Evolutionary conservation across 2,329 filamentous ascomycete genomes (phyloP).

Genomic region (Colletotrichum lindemuthianum): DNA sequence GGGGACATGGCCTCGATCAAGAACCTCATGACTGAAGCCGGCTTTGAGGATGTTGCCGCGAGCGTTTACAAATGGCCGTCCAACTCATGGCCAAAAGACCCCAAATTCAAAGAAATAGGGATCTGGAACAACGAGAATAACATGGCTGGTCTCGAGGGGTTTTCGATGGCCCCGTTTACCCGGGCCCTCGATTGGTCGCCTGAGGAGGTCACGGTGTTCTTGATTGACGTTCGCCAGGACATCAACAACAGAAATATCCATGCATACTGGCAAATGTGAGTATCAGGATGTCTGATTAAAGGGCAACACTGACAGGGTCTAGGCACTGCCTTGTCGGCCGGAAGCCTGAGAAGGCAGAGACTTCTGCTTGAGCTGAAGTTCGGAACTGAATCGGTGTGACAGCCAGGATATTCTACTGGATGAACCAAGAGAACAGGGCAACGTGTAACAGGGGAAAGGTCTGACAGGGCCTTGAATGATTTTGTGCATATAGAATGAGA

Average conservation of each 20-base stretch:
- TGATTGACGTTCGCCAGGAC: neutral
- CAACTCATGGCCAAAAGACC: constrained; percentile 1
- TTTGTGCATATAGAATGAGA: no score
- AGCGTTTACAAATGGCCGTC: constrained; percentile 4
- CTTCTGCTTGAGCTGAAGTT: no score
- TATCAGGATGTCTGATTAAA: neutral
- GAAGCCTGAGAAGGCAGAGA: no score
- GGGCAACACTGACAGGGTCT: fast-evolving
- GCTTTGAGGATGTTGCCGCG: neutral
- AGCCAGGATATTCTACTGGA: no score
- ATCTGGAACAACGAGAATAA: neutral
- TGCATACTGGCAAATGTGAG: neutral
- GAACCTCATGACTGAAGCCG: neutral
- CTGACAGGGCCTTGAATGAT: no score
- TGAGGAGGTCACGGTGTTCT: neutral
- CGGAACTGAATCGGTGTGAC: no score
- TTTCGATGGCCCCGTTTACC: neutral
- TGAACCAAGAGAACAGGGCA: no score
- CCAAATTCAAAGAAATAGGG: neutral
- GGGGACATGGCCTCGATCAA: neutral
- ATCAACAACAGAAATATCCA: neutral
- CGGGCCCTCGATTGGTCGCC: neutral
- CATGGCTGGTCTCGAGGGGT: neutral
- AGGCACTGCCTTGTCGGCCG: no score
- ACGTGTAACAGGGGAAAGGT: no score